Conservation (phyloP, 352 stramenopile genomes). For the Globisporangium orthogonon region DNA sequence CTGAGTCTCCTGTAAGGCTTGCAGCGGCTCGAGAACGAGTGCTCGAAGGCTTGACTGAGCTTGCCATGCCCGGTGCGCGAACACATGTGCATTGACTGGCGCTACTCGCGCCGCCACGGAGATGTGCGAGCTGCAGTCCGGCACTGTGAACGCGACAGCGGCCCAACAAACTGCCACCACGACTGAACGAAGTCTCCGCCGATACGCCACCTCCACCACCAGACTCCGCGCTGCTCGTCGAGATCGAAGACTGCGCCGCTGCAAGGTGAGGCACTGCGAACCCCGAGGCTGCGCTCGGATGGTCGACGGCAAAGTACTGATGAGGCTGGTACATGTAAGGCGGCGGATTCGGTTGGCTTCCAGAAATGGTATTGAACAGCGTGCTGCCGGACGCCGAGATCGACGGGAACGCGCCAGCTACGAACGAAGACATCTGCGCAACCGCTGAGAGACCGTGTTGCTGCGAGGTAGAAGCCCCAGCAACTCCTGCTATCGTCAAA, state of each 20-base stretch:
- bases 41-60: conserved; percentile 7
- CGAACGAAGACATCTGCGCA: conserved; percentile 2
- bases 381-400: neutral
- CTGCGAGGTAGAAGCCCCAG: neutral
- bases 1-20: neutral
- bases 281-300: neutral
- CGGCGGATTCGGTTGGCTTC: neutral
- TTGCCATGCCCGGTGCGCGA: conserved; percentile 12
- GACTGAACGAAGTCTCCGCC: neutral
- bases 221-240: neutral
- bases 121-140: conserved; percentile 1
- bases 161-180: neutral
- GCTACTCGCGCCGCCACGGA: neutral
- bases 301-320: conserved; percentile 13
- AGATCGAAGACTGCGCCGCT: neutral
- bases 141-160: conserved; percentile 8
- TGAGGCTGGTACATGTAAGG: conserved; percentile 7
- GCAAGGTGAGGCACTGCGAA: conserved; percentile 1
- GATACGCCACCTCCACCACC: neutral
- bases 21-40: neutral
- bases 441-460: neutral
- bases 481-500: neutral
- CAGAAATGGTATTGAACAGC: neutral
- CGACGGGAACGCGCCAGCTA: conserved; percentile 8
- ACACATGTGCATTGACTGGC: conserved; percentile 29